phyloP scores from a whole-genome alignment of 2,329 filamentous ascomycete species.

The Venturia carpophila region DNA sequence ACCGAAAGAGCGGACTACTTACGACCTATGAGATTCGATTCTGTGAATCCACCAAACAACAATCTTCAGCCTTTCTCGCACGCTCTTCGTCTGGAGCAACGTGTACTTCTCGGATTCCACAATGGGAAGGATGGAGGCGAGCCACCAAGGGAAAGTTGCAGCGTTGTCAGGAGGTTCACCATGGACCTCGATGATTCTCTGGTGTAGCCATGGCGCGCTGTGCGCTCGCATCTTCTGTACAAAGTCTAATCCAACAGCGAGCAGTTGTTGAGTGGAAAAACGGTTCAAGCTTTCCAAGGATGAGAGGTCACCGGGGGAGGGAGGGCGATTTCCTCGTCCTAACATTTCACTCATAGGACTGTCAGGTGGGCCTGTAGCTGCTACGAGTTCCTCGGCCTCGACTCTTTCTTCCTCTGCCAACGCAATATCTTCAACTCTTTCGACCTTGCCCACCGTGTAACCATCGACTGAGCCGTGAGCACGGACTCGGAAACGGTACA shows the following conservation, averaged over 20 bases:
- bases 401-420: slow-evolving; percentile 70
- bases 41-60: slow-evolving; percentile 70
- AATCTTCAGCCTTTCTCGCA: slow-evolving; percentile 74
- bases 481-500: slow-evolving; percentile 67
- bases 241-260: slow-evolving; percentile 59
- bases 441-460: slow-evolving; percentile 67
- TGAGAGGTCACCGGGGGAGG: slow-evolving; percentile 23
- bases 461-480: slow-evolving; percentile 61
- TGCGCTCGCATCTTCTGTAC: slow-evolving; percentile 59
- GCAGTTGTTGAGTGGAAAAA: slow-evolving; percentile 63
- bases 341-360: slow-evolving; percentile 20
- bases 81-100: slow-evolving; percentile 64
- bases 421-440: slow-evolving; percentile 74
- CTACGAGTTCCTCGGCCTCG: slow-evolving; percentile 59
- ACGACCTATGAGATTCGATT: slow-evolving; percentile 65
- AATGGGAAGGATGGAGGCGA: slow-evolving; percentile 73
- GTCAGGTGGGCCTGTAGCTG: background rate
- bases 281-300: slow-evolving; percentile 34
- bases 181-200: slow-evolving; percentile 64
- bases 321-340: slow-evolving; percentile 22
- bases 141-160: slow-evolving; percentile 80
- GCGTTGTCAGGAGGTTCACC: slow-evolving; percentile 71
- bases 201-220: slow-evolving; percentile 67
- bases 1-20: slow-evolving; percentile 34
- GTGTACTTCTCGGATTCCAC: slow-evolving; percentile 71